phyloP scores from a whole-genome alignment of 2,329 filamentous ascomycete genomes.

The Pseudogymnoascus verrucosus region DNA sequence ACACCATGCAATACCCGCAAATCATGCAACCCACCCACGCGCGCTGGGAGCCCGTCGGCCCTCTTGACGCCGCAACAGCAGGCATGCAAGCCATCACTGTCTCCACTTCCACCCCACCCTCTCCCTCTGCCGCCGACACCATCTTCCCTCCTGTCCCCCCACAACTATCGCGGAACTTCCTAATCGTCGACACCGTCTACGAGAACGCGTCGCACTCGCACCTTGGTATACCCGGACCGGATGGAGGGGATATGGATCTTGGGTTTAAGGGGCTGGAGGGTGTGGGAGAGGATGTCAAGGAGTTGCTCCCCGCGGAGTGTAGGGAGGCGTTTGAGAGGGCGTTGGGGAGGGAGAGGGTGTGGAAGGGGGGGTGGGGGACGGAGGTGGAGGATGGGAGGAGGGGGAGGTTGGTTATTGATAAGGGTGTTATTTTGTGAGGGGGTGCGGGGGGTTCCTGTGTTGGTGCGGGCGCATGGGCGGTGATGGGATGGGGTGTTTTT shows the following conservation, averaged over 20 bases:
- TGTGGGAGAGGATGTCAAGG: conserved; percentile 56
- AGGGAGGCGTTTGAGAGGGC: conserved; percentile 64
- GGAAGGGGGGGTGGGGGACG: conserved; percentile 66
- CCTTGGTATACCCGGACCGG: conserved; percentile 51
- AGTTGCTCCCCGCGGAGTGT: conserved; percentile 62
- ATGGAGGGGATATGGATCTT: conserved; percentile 41
- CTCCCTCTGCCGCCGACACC: conserved; percentile 30
- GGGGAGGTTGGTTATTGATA: conserved; percentile 50
- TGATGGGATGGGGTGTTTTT: background rate
- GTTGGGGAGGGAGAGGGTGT: conserved; percentile 54
- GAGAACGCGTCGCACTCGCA: conserved; percentile 46
- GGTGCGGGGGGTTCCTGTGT: background rate
- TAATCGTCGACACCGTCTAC: conserved; percentile 53
- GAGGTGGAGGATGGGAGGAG: conserved; percentile 53
- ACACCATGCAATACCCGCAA: conserved; percentile 77
- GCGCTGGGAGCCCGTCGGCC: conserved; percentile 64
- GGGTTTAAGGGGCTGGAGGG: conserved; percentile 50
- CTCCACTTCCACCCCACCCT: conserved; percentile 4
- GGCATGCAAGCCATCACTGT: conserved; percentile 14
- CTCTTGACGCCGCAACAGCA: conserved; percentile 16
- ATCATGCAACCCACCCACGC: conserved; percentile 86
- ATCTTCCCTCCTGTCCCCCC: conserved; percentile 48
- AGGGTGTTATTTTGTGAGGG: conserved; percentile 51
- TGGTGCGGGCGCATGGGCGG: background rate
- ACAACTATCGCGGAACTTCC: conserved; percentile 51